phyloP scores from a whole-genome alignment of 2,329 filamentous ascomycete genomes.

The Gaeumannomyces sp. region DNA sequence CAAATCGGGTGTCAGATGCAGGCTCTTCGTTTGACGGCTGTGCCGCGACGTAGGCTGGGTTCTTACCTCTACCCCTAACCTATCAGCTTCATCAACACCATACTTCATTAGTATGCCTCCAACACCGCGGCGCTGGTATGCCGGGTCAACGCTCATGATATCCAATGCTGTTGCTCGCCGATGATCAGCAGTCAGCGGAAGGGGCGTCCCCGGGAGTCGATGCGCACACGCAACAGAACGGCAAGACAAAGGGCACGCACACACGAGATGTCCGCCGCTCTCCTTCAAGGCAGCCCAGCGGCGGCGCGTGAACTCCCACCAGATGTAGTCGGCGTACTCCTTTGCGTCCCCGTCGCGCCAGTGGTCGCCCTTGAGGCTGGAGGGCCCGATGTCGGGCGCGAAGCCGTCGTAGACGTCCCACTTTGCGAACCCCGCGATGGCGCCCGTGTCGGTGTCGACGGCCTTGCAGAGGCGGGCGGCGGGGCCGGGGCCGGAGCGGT shows the following conservation, averaged over 20 bases:
- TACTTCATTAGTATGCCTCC: conserved; percentile 5
- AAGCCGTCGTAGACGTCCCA: conserved; percentile 6
- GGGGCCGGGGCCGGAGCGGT: neutral
- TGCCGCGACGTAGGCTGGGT: no score
- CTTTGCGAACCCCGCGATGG: conserved; percentile 3
- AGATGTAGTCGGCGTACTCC: conserved; percentile 4
- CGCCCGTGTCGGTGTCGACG: conserved; percentile 3
- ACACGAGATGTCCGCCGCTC: conserved; percentile 1
- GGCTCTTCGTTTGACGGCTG: no score
- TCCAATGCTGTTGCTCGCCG: neutral
- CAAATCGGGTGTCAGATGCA: no score
- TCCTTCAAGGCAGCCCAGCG: conserved; percentile 3
- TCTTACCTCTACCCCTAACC: neutral
- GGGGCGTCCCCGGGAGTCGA: no score
- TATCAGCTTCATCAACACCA: conserved; percentile 5
- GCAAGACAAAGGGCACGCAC: neutral
- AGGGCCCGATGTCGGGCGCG: neutral
- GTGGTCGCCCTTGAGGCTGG: neutral
- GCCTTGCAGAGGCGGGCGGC: conserved; percentile 4
- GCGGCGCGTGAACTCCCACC: conserved; percentile 8
- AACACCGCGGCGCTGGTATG: neutral
- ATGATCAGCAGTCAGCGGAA: neutral
- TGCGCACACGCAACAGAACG: neutral
- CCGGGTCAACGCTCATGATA: conserved; percentile 3
- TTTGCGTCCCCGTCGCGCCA: conserved; percentile 4